A percentile compares a stretch with the other conserved stretches of the same genome.
These are phyloP conservation scores for Herpetospermum pedunculosum DNA, from an alignment of 306 rosid species.

Conservation along the genomic window DNA sequence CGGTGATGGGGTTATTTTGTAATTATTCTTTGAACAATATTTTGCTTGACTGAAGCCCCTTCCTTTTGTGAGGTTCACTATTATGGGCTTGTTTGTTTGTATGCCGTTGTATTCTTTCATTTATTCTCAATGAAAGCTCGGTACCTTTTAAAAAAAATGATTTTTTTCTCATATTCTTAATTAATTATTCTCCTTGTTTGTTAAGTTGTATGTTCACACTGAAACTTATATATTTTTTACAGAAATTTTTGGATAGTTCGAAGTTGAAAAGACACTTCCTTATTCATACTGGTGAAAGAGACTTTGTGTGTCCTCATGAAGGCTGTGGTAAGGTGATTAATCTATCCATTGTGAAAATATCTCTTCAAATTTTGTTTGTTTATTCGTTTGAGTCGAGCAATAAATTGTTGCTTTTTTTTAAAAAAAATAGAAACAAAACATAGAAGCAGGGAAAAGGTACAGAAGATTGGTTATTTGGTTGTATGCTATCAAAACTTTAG, in stretches of 20 bases:
- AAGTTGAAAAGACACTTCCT: constrained; percentile 92
- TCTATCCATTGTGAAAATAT: constrained; percentile 16
- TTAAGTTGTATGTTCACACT: not conserved
- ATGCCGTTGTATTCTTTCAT: too few species aligned
- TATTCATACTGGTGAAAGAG: constrained; percentile 92
- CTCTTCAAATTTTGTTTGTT: not conserved
- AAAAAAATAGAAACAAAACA: not conserved
- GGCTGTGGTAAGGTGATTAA: constrained; percentile 97
- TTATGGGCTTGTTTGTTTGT: too few species aligned
- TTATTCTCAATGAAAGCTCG: too few species aligned
- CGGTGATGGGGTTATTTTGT: too few species aligned
- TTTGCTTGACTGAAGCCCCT: too few species aligned
- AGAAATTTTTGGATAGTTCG: constrained; percentile 98
- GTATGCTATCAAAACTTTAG: not conserved
- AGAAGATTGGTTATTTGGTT: not conserved
- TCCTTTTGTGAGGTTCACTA: too few species aligned
- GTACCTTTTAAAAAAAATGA: too few species aligned
- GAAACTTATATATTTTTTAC: constrained; percentile 26
- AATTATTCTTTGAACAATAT: too few species aligned
- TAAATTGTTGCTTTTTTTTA: not conserved
- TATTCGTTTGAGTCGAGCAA: not conserved
- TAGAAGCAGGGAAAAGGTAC: not conserved
- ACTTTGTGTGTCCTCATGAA: constrained; percentile 86
- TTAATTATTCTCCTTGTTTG: not conserved
- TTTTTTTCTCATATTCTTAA: not conserved